phyloP scores from a whole-genome alignment of 805 yeast genomes.

The Lipomyces japonicus region DNA sequence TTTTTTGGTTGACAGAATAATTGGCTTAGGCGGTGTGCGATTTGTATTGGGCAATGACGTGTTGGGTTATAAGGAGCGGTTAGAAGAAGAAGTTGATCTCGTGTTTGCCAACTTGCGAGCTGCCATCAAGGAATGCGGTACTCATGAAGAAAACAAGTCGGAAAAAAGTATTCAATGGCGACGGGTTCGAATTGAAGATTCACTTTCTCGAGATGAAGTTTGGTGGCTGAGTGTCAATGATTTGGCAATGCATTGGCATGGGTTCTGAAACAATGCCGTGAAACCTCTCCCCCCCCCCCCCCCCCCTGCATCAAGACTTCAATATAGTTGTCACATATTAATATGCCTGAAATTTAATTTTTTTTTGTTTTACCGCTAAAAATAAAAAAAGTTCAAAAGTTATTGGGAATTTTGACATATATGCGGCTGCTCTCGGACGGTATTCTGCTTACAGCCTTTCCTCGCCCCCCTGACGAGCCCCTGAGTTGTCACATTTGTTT shows the following conservation, averaged over 20 bases:
- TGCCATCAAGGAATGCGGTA: slow-evolving; percentile 1
- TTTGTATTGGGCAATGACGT: slow-evolving; percentile 26
- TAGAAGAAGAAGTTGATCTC: slow-evolving; percentile 15
- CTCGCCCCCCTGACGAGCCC: no score
- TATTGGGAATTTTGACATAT: no score
- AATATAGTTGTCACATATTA: no score
- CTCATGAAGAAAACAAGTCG: background rate
- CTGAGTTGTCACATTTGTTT: no score
- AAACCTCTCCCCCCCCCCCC: no score
- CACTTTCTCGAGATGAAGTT: slow-evolving; percentile 13
- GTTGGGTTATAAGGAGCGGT: slow-evolving; percentile 13
- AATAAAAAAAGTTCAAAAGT: no score
- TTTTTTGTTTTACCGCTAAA: no score
- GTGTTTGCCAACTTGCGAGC: slow-evolving; percentile 2
- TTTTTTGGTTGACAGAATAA: slow-evolving; percentile 31
- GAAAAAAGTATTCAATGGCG: slow-evolving; percentile 4
- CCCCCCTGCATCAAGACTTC: no score
- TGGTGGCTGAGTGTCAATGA: slow-evolving; percentile 30
- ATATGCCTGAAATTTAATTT: no score
- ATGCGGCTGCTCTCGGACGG: no score
- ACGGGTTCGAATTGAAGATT: slow-evolving; percentile 17
- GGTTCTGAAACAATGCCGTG: no score
- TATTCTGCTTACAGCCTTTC: no score
- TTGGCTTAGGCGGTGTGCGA: slow-evolving; percentile 16
- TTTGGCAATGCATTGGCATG: slow-evolving; percentile 27